Conservation (phyloP, 75 land plant genomes). For the Larix kaempferi region DNA sequence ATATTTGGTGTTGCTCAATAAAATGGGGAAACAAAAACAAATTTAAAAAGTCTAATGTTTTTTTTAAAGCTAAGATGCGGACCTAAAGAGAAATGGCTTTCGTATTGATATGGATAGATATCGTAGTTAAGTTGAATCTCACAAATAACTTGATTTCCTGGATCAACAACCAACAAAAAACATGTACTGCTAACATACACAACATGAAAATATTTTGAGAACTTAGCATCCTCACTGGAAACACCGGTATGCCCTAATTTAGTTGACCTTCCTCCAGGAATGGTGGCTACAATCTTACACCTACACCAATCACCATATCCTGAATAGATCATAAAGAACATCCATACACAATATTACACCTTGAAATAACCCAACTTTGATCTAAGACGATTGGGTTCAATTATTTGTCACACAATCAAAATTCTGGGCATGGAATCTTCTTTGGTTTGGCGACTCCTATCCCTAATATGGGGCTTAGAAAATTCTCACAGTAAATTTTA, state of each 20-base stretch:
- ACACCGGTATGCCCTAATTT: slow-evolving; percentile 64
- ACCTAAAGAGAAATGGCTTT: slow-evolving; percentile 43
- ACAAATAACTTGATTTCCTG: slow-evolving; percentile 69
- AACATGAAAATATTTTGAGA: slow-evolving; percentile 78
- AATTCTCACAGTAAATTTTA: background rate
- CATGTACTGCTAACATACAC: slow-evolving; percentile 70
- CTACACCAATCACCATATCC: slow-evolving; percentile 15
- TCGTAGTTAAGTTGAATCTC: slow-evolving; percentile 66
- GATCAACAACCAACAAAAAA: slow-evolving; percentile 65
- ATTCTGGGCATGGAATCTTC: background rate
- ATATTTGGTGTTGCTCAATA: background rate
- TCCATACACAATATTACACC: background rate
- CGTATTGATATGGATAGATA: slow-evolving; percentile 59
- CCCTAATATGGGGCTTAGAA: background rate
- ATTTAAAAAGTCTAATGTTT: background rate
- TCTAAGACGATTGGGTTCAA: background rate
- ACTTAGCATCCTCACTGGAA: slow-evolving; percentile 68
- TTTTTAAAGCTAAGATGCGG: background rate
- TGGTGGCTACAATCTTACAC: slow-evolving; percentile 86
- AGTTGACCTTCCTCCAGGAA: slow-evolving; percentile 67
- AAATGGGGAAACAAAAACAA: background rate
- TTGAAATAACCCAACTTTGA: background rate
- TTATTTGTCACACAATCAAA: background rate
- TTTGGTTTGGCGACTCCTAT: no score
- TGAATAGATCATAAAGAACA: background rate